A percentile compares a stretch with the other conserved stretches of the same genome.
Conservation (phyloP, 2,329 filamentous ascomycete genomes). For the Xylariaceae sp. region DNA sequence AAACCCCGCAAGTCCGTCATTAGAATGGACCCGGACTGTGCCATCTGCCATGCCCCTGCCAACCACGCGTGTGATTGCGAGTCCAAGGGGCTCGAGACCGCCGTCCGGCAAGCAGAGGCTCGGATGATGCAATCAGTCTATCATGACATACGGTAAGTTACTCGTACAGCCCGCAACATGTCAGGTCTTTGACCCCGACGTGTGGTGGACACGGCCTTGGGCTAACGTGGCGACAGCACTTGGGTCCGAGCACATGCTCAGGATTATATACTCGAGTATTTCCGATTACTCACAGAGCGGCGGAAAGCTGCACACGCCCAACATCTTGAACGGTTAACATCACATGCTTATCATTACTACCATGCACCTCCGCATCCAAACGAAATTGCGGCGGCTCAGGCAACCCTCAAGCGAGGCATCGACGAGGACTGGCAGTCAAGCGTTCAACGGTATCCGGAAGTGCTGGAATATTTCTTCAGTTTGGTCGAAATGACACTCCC, state of each 20-base stretch:
- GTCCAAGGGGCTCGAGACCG: conserved; percentile 67
- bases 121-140: conserved; percentile 69
- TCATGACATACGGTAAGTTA: conserved; percentile 65
- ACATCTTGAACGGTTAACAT: conserved; percentile 61
- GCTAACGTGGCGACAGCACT: conserved; percentile 48
- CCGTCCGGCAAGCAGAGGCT: conserved; percentile 67
- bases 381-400: conserved; percentile 69
- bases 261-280: conserved; percentile 72
- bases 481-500: conserved; percentile 72
- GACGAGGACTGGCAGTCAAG: conserved; percentile 80
- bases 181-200: conserved; percentile 11
- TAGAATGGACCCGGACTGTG: conserved; percentile 73
- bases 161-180: conserved; percentile 6
- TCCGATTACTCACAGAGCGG: conserved; percentile 64
- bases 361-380: conserved; percentile 62
- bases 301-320: conserved; percentile 63
- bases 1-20: conserved; percentile 55
- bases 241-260: conserved; percentile 71
- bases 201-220: background rate
- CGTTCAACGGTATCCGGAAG: conserved; percentile 78
- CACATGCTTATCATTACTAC: conserved; percentile 63
- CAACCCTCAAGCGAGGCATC: conserved; percentile 72
- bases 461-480: conserved; percentile 81
- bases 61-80: conserved; percentile 68
- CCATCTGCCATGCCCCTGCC: conserved; percentile 68